Base-by-base conservation (phyloP, 2,329 filamentous ascomycete genomes). In the Hymenoscyphus fraxineus region DNA sequence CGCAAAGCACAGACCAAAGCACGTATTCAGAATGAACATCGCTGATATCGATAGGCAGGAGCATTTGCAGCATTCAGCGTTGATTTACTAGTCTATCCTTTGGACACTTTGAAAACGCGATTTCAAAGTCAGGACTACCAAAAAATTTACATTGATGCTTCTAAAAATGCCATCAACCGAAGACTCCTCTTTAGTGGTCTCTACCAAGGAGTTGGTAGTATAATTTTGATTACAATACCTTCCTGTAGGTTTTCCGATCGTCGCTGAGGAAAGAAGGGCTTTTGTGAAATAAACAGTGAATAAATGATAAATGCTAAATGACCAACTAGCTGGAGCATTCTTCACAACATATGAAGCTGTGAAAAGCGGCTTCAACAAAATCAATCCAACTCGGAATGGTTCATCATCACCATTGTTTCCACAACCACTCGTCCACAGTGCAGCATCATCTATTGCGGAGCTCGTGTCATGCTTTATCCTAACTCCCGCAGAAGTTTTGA, bases 41-140 rank as follows among this genome's bases (percentile, higher is more conserved):
- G 58, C 68, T 69, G 47, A 69, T 41, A 31, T 54, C 2, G 55
- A 63, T 58, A 95, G 91, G 92, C 93, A 58, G 93, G 93, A 63
- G 92, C 92, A 62, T 83, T 90, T 62, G 93, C 93, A 67, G 93
- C 92, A 32, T 92, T 96, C 75, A 89, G 89, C 0, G 90, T 97
- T 64, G 92, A 97, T 76, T 80, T 96, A 59, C 81, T 96, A 16
- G 85, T 97, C 41, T 73, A 73, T 64, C 93, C 93, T 0, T 81
- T 97, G 16, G 93, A 97, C 75, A 97, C 93, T 0, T 81, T 97
- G 72, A 97, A 97, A 76, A 97, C 93, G 7, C 85, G 93, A 10
- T 83, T 92, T 58, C 93, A 96, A 75, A 92, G 89, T 61, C 88
- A 87, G 13, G 85, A 93, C 71, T 95, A 93, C 77, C 79, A 85